Conservation (phyloP, 2,329 filamentous ascomycete genomes). For the Fusarium floridanum region DNA sequence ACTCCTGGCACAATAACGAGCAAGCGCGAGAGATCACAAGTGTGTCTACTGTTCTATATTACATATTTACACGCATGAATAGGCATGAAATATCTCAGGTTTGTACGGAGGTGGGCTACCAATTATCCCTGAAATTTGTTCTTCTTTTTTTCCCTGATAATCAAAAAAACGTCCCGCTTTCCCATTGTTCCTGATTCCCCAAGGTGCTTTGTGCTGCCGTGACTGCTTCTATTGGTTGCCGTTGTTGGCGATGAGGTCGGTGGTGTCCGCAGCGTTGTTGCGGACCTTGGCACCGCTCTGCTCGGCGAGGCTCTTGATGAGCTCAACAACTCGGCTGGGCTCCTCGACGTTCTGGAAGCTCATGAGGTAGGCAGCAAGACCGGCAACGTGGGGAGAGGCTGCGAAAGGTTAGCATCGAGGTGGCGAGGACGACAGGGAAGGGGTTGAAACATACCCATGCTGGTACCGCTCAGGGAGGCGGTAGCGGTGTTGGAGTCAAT, state of each 20-base stretch:
- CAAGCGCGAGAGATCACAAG: conserved; percentile 17
- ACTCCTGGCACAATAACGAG: conserved; percentile 27
- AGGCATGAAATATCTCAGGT: conserved; percentile 35
- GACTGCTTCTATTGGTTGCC: conserved; percentile 52
- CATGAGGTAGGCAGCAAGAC: conserved; percentile 77
- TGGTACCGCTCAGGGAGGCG: conserved; percentile 65
- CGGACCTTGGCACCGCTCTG: conserved; percentile 59
- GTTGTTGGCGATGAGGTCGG: conserved; percentile 69
- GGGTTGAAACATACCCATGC: conserved; percentile 61
- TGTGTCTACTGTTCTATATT: conserved; percentile 41
- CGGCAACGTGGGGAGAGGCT: conserved; percentile 75
- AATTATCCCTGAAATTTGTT: conserved; percentile 41
- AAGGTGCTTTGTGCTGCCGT: conserved; percentile 9
- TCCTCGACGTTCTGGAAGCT: conserved; percentile 63
- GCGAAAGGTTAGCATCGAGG: conserved; percentile 27
- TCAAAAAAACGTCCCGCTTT: conserved; percentile 31
- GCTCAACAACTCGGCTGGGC: conserved; percentile 53
- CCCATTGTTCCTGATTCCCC: conserved; percentile 22
- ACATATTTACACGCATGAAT: conserved; percentile 36
- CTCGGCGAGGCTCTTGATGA: conserved; percentile 68
- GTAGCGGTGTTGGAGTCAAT: conserved; percentile 63
- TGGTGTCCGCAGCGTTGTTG: conserved; percentile 60
- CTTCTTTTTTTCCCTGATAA: conserved; percentile 16
- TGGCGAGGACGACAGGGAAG: background rate
- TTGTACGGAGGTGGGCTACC: conserved; percentile 37